Conservation (phyloP, 73 alveolate species). For the Blepharisma stoltei region DNA sequence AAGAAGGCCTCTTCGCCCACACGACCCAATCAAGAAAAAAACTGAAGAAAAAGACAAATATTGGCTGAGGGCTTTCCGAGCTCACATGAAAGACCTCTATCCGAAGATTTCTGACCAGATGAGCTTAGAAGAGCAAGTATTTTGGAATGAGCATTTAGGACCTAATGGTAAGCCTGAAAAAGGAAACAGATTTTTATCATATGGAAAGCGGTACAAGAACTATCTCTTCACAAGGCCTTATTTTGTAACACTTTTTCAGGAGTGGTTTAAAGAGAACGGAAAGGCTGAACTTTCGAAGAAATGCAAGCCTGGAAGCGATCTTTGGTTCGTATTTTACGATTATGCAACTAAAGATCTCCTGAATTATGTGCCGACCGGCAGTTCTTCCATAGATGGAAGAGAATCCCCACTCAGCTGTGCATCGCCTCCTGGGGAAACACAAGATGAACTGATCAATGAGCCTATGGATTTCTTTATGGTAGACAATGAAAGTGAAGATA, state of each 20-base stretch:
- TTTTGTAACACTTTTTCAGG: slow-evolving; percentile 11
- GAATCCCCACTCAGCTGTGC: slow-evolving; percentile 17
- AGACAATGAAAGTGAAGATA: slow-evolving; percentile 6
- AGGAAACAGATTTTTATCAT: slow-evolving; percentile 11
- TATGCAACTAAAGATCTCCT: slow-evolving; percentile 20
- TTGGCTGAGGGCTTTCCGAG: slow-evolving; percentile 18
- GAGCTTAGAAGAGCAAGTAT: neutral
- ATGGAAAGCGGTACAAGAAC: slow-evolving; percentile 12
- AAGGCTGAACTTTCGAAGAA: slow-evolving; percentile 5
- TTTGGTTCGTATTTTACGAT: slow-evolving; percentile 26
- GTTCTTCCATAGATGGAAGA: slow-evolving; percentile 17
- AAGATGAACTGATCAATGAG: neutral
- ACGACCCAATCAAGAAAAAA: slow-evolving; percentile 28
- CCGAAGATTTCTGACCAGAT: neutral
- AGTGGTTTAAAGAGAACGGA: slow-evolving; percentile 21
- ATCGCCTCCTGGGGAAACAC: neutral
- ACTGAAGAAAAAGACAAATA: slow-evolving; percentile 29
- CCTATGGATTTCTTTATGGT: slow-evolving; percentile 25
- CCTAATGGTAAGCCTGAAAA: slow-evolving; percentile 23
- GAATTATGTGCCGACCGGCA: slow-evolving; percentile 14
- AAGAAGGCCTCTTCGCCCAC: slow-evolving; percentile 15
- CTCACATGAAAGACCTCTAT: neutral
- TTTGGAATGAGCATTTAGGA: slow-evolving; percentile 20
- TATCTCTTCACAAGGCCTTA: slow-evolving; percentile 1
- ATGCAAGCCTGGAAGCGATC: slow-evolving; percentile 23